phyloP scores from a whole-genome alignment of 2,329 filamentous ascomycete species.

The Ascochyta pisi region DNA sequence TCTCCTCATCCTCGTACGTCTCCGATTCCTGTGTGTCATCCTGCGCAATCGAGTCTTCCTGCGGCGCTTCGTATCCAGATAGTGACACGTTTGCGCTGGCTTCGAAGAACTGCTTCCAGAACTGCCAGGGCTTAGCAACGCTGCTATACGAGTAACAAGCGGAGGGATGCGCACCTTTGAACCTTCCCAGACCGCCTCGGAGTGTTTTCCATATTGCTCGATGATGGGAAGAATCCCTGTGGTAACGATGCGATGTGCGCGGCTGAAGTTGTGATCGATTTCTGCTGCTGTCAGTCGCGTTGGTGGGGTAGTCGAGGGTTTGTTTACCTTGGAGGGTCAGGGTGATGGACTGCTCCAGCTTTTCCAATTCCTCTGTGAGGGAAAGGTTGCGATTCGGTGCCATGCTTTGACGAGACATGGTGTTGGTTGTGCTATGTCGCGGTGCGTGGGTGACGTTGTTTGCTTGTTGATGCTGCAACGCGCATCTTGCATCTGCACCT shows the following conservation, averaged over 20 bases:
- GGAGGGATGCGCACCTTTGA: constrained; percentile 71
- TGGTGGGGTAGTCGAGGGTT: constrained; percentile 27
- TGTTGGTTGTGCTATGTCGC: background rate
- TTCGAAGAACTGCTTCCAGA: constrained; percentile 99
- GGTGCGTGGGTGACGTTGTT: constrained; percentile 4
- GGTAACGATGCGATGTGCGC: constrained; percentile 94
- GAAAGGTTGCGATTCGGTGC: constrained; percentile 68
- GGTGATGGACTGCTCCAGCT: constrained; percentile 94
- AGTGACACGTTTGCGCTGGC: constrained; percentile 96
- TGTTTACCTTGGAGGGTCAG: constrained; percentile 81
- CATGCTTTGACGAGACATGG: constrained; percentile 60
- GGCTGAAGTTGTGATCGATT: constrained; percentile 98
- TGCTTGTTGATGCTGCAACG: constrained; percentile 19
- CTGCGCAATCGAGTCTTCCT: constrained; percentile 62
- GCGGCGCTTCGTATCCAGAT: constrained; percentile 87
- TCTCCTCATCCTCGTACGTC: constrained; percentile 55
- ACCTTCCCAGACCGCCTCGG: constrained; percentile 92
- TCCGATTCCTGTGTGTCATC: constrained; percentile 47
- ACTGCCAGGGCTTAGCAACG: constrained; percentile 59
- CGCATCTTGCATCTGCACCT: constrained; percentile 21
- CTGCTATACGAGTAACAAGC: background rate
- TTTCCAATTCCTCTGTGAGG: constrained; percentile 93
- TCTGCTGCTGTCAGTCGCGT: constrained; percentile 62
- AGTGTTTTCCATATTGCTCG: constrained; percentile 94
- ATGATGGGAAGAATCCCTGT: constrained; percentile 91